A percentile compares a stretch with the other conserved stretches of the same genome.
Evolutionary conservation across 2,329 filamentous ascomycete species (phyloP).

Genomic region (Calonectria pteridis): DNA sequence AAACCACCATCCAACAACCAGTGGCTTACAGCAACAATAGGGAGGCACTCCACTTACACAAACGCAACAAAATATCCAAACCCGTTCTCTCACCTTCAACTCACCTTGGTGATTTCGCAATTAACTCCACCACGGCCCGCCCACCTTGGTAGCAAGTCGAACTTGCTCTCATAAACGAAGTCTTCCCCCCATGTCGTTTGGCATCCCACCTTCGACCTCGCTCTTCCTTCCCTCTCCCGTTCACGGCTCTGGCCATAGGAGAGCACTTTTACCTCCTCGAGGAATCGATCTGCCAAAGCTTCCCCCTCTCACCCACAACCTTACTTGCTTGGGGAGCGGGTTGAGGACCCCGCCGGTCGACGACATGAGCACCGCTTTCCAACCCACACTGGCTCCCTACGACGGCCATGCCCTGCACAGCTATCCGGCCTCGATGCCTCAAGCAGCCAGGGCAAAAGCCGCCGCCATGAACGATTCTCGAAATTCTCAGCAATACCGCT

Average conservation of each 20-base stretch:
- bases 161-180: neutral
- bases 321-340: conserved; percentile 49
- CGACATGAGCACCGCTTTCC: conserved; percentile 67
- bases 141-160: neutral
- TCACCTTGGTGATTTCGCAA: neutral
- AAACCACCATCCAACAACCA: conserved; percentile 16
- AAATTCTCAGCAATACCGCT: conserved; percentile 49
- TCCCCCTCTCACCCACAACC: conserved; percentile 34
- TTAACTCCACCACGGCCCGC: neutral
- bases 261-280: conserved; percentile 32
- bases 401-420: conserved; percentile 58
- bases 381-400: conserved; percentile 61
- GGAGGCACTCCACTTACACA: conserved; percentile 22
- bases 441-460: conserved; percentile 49
- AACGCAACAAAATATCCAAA: neutral
- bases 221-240: conserved; percentile 41
- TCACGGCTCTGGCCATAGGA: conserved; percentile 34
- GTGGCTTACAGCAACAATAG: conserved; percentile 23
- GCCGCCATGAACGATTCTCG: conserved; percentile 49
- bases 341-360: conserved; percentile 65
- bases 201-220: conserved; percentile 37
- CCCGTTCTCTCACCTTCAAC: neutral
- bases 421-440: conserved; percentile 52
- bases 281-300: conserved; percentile 41
- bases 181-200: conserved; percentile 46